phyloP scores from a whole-genome alignment of 2,329 filamentous ascomycete genomes.

The Chaetomiaceae sp. region DNA sequence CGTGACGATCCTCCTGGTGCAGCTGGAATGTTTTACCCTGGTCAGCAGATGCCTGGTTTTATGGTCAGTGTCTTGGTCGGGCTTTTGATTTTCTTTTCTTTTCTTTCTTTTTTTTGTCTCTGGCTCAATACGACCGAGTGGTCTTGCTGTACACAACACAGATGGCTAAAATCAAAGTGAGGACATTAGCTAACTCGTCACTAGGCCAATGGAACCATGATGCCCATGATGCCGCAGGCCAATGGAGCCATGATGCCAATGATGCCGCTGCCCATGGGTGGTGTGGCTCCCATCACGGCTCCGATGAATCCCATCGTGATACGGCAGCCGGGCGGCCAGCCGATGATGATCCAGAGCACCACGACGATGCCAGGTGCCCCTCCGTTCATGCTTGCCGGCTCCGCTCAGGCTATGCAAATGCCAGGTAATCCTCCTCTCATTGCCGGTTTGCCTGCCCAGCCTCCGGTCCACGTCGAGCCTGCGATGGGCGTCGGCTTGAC shows the following conservation, averaged over 20 bases:
- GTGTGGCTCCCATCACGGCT: constrained; percentile 14
- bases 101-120: no score
- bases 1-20: constrained; percentile 39
- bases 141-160: background rate
- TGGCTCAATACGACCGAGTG: background rate
- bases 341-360: constrained; percentile 19
- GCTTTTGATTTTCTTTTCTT: no score
- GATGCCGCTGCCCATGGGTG: constrained; percentile 10
- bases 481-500: constrained; percentile 50
- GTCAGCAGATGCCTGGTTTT: background rate
- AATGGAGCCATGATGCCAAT: constrained; percentile 19
- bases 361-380: background rate
- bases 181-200: constrained; percentile 14
- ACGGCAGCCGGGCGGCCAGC: constrained; percentile 24
- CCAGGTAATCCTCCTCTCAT: constrained; percentile 35
- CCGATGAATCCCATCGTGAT: constrained; percentile 22
- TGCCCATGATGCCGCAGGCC: constrained; percentile 22
- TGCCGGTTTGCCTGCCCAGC: constrained; percentile 10
- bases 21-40: background rate
- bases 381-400: constrained; percentile 7
- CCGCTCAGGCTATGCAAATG: constrained; percentile 21
- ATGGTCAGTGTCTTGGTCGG: constrained; percentile 11
- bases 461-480: constrained; percentile 38
- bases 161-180: background rate
- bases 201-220: constrained; percentile 19